Evolutionary conservation across 805 yeast species (phyloP).

Genomic region (Vanderwaltozyma polyspora): DNA sequence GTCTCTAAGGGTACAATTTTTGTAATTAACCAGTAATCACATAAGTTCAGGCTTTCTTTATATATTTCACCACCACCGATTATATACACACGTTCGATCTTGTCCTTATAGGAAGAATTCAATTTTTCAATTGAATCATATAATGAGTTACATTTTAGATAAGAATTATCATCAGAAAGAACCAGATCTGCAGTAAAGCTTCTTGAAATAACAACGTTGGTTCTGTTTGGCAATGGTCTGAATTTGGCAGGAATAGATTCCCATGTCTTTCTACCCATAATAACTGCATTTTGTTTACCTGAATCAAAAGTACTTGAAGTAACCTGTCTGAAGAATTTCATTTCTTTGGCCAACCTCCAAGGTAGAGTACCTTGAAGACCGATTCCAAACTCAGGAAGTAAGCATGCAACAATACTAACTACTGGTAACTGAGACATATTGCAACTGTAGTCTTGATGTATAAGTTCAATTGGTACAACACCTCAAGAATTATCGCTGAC

Average conservation of each 20-base stretch:
- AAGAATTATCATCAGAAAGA: neutral
- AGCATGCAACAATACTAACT: slow-evolving; percentile 74
- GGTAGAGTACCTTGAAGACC: slow-evolving; percentile 77
- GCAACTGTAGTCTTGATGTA: neutral
- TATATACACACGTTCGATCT: slow-evolving; percentile 53
- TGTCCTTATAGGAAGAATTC: slow-evolving; percentile 4
- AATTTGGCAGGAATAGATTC: slow-evolving; percentile 79
- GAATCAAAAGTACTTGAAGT: slow-evolving; percentile 39
- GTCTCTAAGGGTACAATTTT: slow-evolving; percentile 38
- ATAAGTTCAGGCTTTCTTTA: slow-evolving; percentile 36
- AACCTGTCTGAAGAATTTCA: slow-evolving; percentile 70
- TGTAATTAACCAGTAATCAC: slow-evolving; percentile 55
- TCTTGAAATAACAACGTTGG: slow-evolving; percentile 68
- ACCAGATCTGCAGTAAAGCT: slow-evolving; percentile 9
- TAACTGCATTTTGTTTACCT: slow-evolving; percentile 54
- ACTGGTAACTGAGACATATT: slow-evolving; percentile 28
- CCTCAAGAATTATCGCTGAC: too few species aligned
- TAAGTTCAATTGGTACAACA: too few species aligned
- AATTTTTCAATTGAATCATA: slow-evolving; percentile 32
- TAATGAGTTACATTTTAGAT: slow-evolving; percentile 31
- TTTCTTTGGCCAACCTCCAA: slow-evolving; percentile 77
- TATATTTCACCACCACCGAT: slow-evolving; percentile 94
- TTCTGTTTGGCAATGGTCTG: slow-evolving; percentile 67
- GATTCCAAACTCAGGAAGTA: slow-evolving; percentile 71
- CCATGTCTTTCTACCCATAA: slow-evolving; percentile 97